A percentile compares a stretch with the other conserved stretches of the same genome.
phyloP scores from a whole-genome alignment of 2,329 filamentous ascomycete species.

The Fusarium gaditjirri region DNA sequence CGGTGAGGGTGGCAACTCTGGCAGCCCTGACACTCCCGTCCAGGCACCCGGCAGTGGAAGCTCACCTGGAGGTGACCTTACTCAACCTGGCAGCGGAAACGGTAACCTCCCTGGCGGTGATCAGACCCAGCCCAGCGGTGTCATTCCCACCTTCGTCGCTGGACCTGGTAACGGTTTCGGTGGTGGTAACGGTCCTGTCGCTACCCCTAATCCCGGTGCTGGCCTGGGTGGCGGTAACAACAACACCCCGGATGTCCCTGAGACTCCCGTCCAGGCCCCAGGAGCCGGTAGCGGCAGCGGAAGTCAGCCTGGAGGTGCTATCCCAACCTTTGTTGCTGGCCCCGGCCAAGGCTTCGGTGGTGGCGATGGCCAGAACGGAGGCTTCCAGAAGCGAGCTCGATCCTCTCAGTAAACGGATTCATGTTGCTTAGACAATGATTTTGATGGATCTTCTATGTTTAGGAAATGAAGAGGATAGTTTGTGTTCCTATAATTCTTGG shows the following conservation, averaged over 20 bases:
- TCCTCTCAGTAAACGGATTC: conserved; percentile 11
- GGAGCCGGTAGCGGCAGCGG: conserved; percentile 1
- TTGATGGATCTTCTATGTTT: conserved; percentile 15
- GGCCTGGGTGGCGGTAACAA: conserved; percentile 7
- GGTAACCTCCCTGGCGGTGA: not conserved
- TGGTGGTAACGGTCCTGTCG: not conserved
- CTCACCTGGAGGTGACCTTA: not conserved
- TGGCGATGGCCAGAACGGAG: conserved; percentile 8
- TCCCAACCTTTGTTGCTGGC: conserved; percentile 31
- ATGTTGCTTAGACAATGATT: conserved; percentile 6
- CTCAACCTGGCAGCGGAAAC: not conserved
- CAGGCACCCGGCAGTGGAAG: conserved; percentile 5
- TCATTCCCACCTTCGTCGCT: conserved; percentile 16
- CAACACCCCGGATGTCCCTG: conserved; percentile 1
- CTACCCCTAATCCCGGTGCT: not conserved
- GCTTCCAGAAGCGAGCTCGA: conserved; percentile 27
- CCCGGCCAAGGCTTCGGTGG: conserved; percentile 25
- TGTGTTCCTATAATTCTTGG: conserved; percentile 37
- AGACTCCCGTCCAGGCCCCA: conserved; percentile 13
- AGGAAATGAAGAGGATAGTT: conserved; percentile 30
- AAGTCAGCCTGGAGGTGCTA: not conserved
- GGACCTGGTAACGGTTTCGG: conserved; percentile 21
- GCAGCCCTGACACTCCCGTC: not conserved
- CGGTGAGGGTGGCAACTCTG: not conserved
- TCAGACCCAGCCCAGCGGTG: not conserved